Base-by-base conservation (phyloP, 257 asterid species). In the Solanum sitiens region DNA sequence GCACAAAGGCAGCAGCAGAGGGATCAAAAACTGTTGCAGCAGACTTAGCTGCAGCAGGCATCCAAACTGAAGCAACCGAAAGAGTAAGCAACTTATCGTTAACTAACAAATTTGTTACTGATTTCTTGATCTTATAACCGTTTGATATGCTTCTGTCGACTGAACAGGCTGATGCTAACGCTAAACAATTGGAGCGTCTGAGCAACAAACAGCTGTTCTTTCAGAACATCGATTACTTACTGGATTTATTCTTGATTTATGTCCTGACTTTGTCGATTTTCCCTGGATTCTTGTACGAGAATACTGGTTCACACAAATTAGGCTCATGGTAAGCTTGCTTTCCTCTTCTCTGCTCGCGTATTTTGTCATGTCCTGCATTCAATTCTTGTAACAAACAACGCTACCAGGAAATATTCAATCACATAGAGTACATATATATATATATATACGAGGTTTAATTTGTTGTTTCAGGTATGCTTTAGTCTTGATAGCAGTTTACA, bases 1-100 rank as follows among this genome's bases (percentile, higher is more conserved):
- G 92, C 0, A 75, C 91, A 30, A 92, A 92, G 89, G 94, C 92
- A 40, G 95, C 98, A 40, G 84, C 87, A 18, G 95, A 96, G 91
- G 99, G 98, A 33, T 95, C 98, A 11, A 95, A 90, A 90, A 96
- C 98, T 7, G 98, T 96, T 59, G 16, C 94, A 37, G 94, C 98
- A 11, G 99, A 95, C 80, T 94, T 96, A n/a, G 98, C 98, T 85
- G 99, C 93, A 35, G 98, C 89, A 14, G 96, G 98, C 14, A 91
- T 95, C 82, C 89, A 91, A 23, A 40, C 90, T 53, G 39, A 87
- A 32, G 86, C 87, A 80, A 86, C 61, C 16, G 88, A 45, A 65
- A 85, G 11, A 23, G 92, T 88, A 83, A 1, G 56, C 8, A 63
- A 80, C n/a, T 82, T 25, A 72, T 77, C 30, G 37, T 71, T 83